Evolutionary conservation across 345 rosid genomes (phyloP).

Genomic region (Syzygium grande): DNA sequence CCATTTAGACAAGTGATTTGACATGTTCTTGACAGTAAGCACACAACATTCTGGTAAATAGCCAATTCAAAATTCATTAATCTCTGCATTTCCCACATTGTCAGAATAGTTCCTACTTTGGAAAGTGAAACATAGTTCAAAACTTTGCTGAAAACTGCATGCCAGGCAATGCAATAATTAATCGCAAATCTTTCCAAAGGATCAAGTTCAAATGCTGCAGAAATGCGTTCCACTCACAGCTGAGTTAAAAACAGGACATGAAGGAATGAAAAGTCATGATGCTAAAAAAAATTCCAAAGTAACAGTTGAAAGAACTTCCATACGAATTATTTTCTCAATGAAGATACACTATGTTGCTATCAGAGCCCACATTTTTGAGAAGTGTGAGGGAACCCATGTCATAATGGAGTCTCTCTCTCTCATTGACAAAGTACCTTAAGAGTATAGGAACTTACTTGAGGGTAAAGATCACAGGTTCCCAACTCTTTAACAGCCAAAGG

Average conservation of each 20-base stretch:
- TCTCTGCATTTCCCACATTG: neutral
- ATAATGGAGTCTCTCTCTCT: neutral
- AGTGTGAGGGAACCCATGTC: neutral
- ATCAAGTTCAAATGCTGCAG: neutral
- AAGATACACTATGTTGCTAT: neutral
- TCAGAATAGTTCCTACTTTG: neutral
- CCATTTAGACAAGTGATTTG: neutral
- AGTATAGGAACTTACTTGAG: conserved; percentile 47
- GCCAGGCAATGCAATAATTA: neutral
- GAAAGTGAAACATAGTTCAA: neutral
- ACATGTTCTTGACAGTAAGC: neutral
- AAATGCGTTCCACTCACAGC: neutral
- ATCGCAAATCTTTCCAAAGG: neutral
- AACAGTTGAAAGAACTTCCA: neutral
- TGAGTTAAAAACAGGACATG: neutral
- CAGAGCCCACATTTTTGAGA: neutral
- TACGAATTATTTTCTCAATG: neutral
- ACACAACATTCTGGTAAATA: neutral
- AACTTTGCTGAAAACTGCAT: neutral
- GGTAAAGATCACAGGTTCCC: conserved; percentile 99
- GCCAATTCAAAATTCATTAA: neutral
- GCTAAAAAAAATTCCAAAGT: neutral
- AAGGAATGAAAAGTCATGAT: neutral
- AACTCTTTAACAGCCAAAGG: conserved; percentile 97
- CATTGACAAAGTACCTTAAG: neutral